Conservation (phyloP, 768 basidiomycete species). For the Russula griseocarnosa region DNA sequence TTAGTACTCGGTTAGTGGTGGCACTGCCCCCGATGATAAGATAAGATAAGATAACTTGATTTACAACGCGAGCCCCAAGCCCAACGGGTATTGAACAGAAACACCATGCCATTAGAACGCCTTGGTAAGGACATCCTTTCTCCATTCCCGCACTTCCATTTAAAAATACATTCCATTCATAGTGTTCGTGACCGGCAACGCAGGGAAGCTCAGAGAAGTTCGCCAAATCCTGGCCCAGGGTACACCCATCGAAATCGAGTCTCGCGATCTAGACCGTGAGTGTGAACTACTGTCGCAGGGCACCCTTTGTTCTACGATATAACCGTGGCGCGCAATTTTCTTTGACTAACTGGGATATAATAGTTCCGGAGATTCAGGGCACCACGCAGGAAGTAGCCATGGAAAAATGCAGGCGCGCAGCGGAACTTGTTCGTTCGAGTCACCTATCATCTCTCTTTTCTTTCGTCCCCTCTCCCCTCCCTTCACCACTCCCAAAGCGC, state of each 20-base stretch:
- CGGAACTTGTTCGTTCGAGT: slow-evolving; percentile 54
- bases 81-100: neutral
- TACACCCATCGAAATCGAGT: slow-evolving; percentile 70
- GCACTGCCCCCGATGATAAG: neutral
- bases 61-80: too few species aligned
- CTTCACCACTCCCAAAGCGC: neutral
- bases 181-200: slow-evolving; percentile 96
- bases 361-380: slow-evolving; percentile 94
- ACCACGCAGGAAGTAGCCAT: slow-evolving; percentile 84
- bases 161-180: neutral
- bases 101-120: neutral
- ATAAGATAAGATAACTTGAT: neutral
- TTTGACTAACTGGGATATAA: neutral
- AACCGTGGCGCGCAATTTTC: neutral
- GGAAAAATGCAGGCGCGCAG: slow-evolving; percentile 83
- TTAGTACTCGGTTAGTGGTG: neutral
- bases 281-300: too few species aligned
- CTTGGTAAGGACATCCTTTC: slow-evolving; percentile 6
- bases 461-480: neutral
- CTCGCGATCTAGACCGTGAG: slow-evolving; percentile 72
- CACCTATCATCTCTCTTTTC: too few species aligned
- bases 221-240: slow-evolving; percentile 71
- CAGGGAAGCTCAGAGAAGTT: slow-evolving; percentile 89
- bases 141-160: too few species aligned
- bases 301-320: too few species aligned